Conservation (phyloP, 805 yeast species). For the Saccharomycopsis sp. region DNA sequence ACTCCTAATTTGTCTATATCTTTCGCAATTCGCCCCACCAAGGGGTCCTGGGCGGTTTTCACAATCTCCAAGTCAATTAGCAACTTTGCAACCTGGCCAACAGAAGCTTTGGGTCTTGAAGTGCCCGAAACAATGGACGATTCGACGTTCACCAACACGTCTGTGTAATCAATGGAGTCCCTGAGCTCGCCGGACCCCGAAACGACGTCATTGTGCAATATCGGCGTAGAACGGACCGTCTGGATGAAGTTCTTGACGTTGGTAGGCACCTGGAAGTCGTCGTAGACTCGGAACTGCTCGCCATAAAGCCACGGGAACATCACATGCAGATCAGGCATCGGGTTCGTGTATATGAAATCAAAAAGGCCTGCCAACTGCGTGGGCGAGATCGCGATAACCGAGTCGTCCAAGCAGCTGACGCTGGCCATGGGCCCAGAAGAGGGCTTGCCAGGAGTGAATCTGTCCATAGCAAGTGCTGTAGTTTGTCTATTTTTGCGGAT, state of each 20-base stretch:
- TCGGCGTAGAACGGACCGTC: background rate
- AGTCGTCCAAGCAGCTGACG: background rate
- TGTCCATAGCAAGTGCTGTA: background rate
- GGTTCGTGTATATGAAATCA: background rate
- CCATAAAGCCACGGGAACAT: conserved; percentile 2
- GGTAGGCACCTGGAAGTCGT: background rate
- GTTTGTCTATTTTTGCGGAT: background rate
- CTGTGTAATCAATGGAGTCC: background rate
- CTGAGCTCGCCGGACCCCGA: background rate
- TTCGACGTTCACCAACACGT: background rate
- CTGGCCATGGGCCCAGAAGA: background rate
- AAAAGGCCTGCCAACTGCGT: background rate
- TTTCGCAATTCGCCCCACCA: background rate
- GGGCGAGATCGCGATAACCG: background rate
- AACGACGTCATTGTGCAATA: background rate
- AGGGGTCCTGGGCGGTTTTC: background rate
- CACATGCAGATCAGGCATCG: background rate
- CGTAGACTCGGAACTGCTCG: background rate
- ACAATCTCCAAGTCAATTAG: background rate
- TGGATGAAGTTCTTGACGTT: background rate
- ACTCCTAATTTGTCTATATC: conserved; percentile 1
- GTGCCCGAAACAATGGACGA: too few relatives aligned
- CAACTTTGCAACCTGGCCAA: background rate
- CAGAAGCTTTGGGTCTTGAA: background rate
- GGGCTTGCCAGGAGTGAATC: background rate